Evolutionary conservation across 2,329 filamentous ascomycete genomes (phyloP), one percentile per base, ranked within the genome.

Genomic region (Neospermospora avenae): DNA sequence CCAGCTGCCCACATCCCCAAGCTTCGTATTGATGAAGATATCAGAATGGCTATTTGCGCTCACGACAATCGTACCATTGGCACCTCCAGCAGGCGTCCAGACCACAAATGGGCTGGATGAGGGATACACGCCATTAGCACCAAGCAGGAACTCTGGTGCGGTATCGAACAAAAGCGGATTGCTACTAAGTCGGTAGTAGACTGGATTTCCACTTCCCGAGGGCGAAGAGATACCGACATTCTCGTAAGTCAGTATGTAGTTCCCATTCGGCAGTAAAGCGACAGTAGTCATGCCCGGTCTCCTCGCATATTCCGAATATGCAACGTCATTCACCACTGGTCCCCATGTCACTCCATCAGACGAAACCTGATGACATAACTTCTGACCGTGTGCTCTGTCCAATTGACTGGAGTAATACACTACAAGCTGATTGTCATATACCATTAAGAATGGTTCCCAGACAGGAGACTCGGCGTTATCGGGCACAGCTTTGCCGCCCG

Each of bases 331-430:
- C 58, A 86, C 78, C 2, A 82, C 75, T 0, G 76, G 69, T 24
- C 79, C 77, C 86, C 86, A 89, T 22, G 71, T 81, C 60, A 74
- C 72, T 34, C 88, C 76, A 68, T 89, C 82, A 1, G 73, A 77
- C 1, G 83, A 80, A 1, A 77, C 79, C 68, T 88, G 84, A 72
- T 89, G 85, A 3, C 82, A 79, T 39, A 89, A 77, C 70, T 88
- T 87, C 73, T 89, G 87, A 18, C 85, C 85, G 67, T 88, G 77
- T 4, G 76, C 11, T 3, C 76, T 78, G 58, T 84, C 84, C 37
- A 85, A 80, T 70, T 89, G 87, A 71, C 89, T 86, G 2, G 85
- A 84, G 76, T 88, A 89, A 77, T 87, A 89, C 68, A 80, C 55
- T 77, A 88, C 79, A n/a, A 89, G 72, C 57, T 81, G 77, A 59